Conservation (phyloP, 306 rosid genomes). For the Mimosa bimucronata region DNA sequence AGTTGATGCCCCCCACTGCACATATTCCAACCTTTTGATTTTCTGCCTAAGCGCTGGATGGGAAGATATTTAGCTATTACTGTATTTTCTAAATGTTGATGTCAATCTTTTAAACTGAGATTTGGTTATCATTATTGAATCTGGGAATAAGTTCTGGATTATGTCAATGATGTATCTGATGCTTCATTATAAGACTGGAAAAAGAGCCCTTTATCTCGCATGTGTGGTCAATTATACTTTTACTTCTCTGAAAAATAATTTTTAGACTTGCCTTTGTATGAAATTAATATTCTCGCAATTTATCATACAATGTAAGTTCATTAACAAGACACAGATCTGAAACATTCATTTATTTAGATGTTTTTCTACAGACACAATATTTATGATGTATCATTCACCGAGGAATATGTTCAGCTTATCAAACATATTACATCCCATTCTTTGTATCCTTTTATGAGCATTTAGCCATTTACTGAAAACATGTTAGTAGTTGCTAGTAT, state of each 20-base stretch:
- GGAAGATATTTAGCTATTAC: too few relatives aligned
- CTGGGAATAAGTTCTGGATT: background rate
- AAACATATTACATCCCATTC: background rate
- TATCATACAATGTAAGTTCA: conserved; percentile 9
- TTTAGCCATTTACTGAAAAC: background rate
- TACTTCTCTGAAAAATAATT: background rate
- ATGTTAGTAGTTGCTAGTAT: conserved; percentile 17
- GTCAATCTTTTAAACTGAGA: background rate
- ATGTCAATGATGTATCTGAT: background rate
- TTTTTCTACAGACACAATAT: conserved; percentile 12
- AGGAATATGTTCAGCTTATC: background rate
- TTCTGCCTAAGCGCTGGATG: background rate
- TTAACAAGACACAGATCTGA: background rate
- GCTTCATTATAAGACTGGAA: background rate
- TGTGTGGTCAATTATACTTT: background rate
- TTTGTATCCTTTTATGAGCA: background rate
- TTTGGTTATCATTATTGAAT: background rate
- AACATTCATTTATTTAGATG: background rate
- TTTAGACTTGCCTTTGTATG: conserved; percentile 4
- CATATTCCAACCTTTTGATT: background rate
- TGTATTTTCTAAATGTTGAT: background rate
- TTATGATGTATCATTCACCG: conserved; percentile 1
- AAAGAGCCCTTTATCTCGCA: conserved; percentile 10
- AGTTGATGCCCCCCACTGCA: background rate
- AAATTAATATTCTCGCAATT: background rate